These are phyloP conservation scores for Dioscorea cayenensis DNA, from an alignment of 116 monocot genomes.

Conservation along the genomic window DNA sequence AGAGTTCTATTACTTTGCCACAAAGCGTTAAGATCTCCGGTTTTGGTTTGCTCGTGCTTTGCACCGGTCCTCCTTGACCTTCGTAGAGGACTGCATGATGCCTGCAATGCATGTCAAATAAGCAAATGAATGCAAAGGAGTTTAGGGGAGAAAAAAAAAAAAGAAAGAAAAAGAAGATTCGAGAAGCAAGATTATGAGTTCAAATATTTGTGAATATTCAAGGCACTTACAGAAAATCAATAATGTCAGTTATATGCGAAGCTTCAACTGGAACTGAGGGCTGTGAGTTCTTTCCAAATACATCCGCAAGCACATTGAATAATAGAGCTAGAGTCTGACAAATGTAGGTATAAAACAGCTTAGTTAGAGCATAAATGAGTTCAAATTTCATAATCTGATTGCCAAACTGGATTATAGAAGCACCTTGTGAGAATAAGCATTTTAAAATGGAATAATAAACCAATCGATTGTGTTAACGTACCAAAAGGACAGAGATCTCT, in stretches of 20 bases:
- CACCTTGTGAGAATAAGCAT: background rate
- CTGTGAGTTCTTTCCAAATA: slow-evolving; percentile 82
- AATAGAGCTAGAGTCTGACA: slow-evolving; percentile 75
- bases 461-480: background rate
- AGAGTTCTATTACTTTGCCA: slow-evolving; percentile 69
- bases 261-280: slow-evolving; percentile 50
- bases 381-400: background rate
- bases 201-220: no score
- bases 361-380: background rate
- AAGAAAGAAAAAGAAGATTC: no score
- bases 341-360: background rate
- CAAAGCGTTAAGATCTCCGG: slow-evolving; percentile 78
- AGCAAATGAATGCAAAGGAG: no score
- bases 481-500: no score
- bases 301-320: slow-evolving; percentile 77
- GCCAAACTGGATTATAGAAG: background rate
- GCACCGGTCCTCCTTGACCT: slow-evolving; percentile 97
- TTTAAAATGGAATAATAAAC: background rate
- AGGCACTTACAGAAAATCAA: slow-evolving; percentile 74
- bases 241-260: slow-evolving; percentile 79
- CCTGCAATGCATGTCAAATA: slow-evolving; percentile 20
- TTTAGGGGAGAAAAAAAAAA: background rate
- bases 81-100: slow-evolving; percentile 94
- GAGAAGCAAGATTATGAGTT: background rate
- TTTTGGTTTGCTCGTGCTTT: slow-evolving; percentile 67